Evolutionary conservation across 108 stramenopile genomes (phyloP).

Genomic region (Skeletonema menzelii): DNA sequence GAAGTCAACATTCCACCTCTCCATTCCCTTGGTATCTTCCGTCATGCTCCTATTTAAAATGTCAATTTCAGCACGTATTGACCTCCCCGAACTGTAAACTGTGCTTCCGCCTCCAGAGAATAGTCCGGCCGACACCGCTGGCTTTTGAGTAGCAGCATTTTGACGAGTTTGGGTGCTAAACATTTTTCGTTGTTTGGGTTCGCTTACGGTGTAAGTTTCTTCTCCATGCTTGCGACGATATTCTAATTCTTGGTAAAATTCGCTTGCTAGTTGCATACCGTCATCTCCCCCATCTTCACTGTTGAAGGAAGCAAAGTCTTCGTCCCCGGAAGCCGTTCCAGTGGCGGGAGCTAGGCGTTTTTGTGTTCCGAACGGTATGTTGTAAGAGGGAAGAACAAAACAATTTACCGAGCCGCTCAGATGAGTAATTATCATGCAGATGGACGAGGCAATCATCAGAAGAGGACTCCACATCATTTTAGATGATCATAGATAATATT

Average conservation of each 20-base stretch:
- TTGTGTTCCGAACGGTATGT: neutral
- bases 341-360: neutral
- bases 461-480: neutral
- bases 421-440: neutral
- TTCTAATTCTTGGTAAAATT: conserved; percentile 32
- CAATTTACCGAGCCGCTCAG: neutral
- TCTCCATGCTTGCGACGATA: conserved; percentile 8
- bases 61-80: conserved; percentile 33
- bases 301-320: conserved; percentile 6
- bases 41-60: conserved; percentile 15
- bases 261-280: conserved; percentile 13
- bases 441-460: neutral
- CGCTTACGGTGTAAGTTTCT: conserved; percentile 3
- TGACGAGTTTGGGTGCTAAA: conserved; percentile 2
- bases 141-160: neutral
- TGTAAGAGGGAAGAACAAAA: neutral
- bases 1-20: neutral
- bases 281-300: neutral
- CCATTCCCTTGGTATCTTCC: conserved; percentile 5
- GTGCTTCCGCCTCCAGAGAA: conserved; percentile 29
- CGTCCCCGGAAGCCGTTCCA: neutral
- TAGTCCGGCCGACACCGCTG: conserved; percentile 20
- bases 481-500: too few relatives aligned
- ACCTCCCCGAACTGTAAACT: conserved; percentile 34
- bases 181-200: neutral